phyloP scores from a whole-genome alignment of 1,284 basidiomycete genomes.

The Peniophora sp. region DNA sequence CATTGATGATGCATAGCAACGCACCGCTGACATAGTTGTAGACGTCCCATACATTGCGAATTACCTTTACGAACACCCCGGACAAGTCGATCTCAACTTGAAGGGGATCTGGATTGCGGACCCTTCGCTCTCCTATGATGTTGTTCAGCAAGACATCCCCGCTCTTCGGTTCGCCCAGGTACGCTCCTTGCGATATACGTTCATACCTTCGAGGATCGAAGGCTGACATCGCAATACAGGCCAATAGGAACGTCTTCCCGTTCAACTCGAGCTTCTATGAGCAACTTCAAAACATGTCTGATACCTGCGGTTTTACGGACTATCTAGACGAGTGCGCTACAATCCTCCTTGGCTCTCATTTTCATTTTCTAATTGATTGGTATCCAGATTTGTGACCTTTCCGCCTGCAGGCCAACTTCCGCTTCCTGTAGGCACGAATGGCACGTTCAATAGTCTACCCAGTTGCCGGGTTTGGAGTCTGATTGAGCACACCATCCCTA shows the following conservation, averaged over 20 bases:
- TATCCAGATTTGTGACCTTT: constrained; percentile 20
- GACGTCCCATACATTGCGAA: constrained; percentile 34
- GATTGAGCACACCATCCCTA: constrained; percentile 20
- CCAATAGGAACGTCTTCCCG: constrained; percentile 44
- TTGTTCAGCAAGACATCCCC: constrained; percentile 31
- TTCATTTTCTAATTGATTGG: too few relatives aligned
- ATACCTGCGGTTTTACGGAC: constrained; percentile 31
- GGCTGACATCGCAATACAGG: too few relatives aligned
- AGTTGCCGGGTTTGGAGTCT: constrained; percentile 37
- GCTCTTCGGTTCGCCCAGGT: constrained; percentile 28
- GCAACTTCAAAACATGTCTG: constrained; percentile 25
- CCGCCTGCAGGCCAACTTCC: constrained; percentile 40
- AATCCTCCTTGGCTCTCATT: too few relatives aligned
- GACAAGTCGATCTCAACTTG: constrained; percentile 22
- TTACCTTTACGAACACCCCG: constrained; percentile 30
- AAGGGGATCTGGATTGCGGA: constrained; percentile 33
- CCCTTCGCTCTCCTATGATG: constrained; percentile 25
- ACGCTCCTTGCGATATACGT: too few relatives aligned
- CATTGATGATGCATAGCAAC: too few relatives aligned
- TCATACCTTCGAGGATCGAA: too few relatives aligned
- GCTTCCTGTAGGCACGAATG: constrained; percentile 28
- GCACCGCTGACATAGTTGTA: too few relatives aligned
- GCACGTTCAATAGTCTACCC: constrained; percentile 21
- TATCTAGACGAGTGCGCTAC: constrained; percentile 23
- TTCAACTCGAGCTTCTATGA: constrained; percentile 26